These are phyloP conservation scores for Blastocystis sp. DNA, from an alignment of 352 stramenopile genomes.

Conservation along the genomic window DNA sequence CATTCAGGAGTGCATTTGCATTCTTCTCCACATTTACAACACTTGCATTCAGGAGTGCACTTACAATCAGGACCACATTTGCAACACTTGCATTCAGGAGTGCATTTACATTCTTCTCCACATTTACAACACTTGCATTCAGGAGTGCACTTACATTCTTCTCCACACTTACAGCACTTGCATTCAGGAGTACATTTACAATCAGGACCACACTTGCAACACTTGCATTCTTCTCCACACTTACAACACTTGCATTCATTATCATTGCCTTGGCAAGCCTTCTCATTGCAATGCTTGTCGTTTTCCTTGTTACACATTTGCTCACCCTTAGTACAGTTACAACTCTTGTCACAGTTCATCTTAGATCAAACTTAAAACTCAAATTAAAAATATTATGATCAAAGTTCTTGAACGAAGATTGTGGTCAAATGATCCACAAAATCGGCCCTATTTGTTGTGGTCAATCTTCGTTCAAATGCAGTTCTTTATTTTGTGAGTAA, in stretches of 20 bases:
- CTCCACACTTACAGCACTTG: not conserved
- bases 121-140: not conserved
- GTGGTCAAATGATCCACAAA: not conserved
- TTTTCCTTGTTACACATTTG: not conserved
- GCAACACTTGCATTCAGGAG: conserved; percentile 2
- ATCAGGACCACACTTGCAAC: not conserved
- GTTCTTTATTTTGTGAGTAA: not conserved
- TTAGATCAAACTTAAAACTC: not conserved
- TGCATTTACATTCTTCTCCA: not conserved
- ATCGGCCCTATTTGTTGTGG: not conserved
- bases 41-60: not conserved
- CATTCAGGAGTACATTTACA: not conserved
- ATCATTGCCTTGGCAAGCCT: not conserved
- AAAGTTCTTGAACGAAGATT: not conserved
- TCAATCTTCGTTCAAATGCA: not conserved
- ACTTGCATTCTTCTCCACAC: not conserved
- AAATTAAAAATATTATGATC: not conserved
- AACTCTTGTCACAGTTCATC: not conserved
- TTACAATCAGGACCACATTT: not conserved
- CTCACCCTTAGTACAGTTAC: not conserved
- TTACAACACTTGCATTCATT: not conserved
- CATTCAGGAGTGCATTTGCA: too few species aligned
- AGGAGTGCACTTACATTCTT: too few species aligned
- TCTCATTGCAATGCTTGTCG: not conserved
- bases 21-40: not conserved